Percentiles rank a stretch among this genome's conserved stretches.
Evolutionary conservation across 257 asterid genomes (phyloP).

Genomic region (Gardenia jasminoides): DNA sequence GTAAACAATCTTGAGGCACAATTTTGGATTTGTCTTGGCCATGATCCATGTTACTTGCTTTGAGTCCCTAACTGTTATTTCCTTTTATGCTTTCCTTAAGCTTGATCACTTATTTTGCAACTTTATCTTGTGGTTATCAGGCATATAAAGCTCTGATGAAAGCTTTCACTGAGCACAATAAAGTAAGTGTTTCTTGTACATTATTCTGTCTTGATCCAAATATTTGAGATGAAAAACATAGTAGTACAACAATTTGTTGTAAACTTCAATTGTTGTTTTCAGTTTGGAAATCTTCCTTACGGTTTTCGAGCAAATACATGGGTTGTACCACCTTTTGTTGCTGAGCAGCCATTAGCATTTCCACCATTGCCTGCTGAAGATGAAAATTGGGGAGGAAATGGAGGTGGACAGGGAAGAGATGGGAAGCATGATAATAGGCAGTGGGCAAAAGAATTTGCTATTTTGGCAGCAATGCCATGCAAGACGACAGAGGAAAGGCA

Average conservation of each 20-base stretch:
- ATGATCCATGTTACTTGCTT: neutral
- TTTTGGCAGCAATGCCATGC: constrained; percentile 76
- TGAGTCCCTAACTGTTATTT: neutral
- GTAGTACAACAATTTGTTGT: neutral
- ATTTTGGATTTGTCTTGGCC: neutral
- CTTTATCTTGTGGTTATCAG: constrained; percentile 29
- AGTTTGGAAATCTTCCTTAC: constrained; percentile 87
- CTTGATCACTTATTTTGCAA: neutral
- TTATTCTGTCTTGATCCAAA: neutral
- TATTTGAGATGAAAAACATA: neutral
- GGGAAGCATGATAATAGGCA: constrained; percentile 49
- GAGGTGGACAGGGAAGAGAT: constrained; percentile 74
- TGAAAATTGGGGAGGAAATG: constrained; percentile 82
- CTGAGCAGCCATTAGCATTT: constrained; percentile 55
- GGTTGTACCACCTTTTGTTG: constrained; percentile 62
- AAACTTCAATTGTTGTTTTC: constrained; percentile 5
- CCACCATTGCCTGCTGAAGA: constrained; percentile 72
- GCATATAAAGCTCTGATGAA: constrained; percentile 72
- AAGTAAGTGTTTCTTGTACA: constrained; percentile 44
- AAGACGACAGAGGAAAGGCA: constrained; percentile 74
- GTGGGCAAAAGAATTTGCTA: constrained; percentile 67
- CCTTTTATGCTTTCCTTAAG: neutral
- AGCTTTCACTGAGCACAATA: constrained; percentile 79
- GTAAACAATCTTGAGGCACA: neutral
- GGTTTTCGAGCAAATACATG: constrained; percentile 83